Evolutionary conservation across 495 filamentous ascomycete species (phyloP).

Genomic region (Xylaria palmicola): DNA sequence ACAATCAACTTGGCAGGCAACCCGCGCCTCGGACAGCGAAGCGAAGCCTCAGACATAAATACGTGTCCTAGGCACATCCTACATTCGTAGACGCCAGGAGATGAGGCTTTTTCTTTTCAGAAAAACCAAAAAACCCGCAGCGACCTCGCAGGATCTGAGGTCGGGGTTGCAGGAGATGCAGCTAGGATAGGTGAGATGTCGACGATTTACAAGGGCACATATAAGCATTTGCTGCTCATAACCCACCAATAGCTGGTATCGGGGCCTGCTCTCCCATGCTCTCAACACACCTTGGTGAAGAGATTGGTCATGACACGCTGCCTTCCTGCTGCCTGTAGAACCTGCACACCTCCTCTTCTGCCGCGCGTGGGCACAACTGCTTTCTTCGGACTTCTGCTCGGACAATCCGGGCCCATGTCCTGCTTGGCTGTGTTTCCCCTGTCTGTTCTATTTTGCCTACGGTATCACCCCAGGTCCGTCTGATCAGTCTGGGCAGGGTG

Average conservation of each 20-base stretch:
- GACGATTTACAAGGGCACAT: slow-evolving; percentile 1
- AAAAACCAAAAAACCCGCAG: slow-evolving; percentile 1
- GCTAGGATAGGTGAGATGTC: slow-evolving; percentile 4
- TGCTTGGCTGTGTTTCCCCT: slow-evolving; percentile 11
- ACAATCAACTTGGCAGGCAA: slow-evolving; percentile 12
- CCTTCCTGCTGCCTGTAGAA: background rate
- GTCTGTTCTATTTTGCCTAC: background rate
- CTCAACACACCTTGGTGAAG: background rate
- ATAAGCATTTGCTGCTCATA: background rate
- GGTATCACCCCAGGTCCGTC: background rate
- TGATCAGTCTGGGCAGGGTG: background rate
- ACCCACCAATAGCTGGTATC: background rate
- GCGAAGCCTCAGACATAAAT: slow-evolving; percentile 12
- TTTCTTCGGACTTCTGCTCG: slow-evolving; percentile 7
- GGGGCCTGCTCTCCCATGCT: background rate
- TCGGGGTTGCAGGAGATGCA: slow-evolving; percentile 2
- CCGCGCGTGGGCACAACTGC: background rate
- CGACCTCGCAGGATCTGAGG: background rate
- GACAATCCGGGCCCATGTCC: background rate
- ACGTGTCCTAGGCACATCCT: background rate
- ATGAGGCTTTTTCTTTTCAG: slow-evolving; percentile 16
- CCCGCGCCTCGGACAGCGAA: background rate
- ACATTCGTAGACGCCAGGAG: background rate
- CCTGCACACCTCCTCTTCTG: background rate
- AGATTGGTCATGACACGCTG: background rate